phyloP scores from a whole-genome alignment of 257 asterid species.

The Petrea volubilis region DNA sequence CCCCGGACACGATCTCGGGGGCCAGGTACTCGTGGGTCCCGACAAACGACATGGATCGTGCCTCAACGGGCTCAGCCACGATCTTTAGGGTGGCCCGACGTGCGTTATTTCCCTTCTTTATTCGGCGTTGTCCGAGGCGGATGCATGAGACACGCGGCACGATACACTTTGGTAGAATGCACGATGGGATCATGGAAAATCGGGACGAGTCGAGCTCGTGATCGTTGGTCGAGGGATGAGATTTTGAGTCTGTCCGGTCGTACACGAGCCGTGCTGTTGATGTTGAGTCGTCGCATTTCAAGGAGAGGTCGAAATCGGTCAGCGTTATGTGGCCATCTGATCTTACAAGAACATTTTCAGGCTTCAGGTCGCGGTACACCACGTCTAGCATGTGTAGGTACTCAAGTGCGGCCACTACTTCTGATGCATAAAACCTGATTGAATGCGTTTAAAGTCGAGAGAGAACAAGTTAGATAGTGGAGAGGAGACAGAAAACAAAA shows the following conservation, averaged over 20 bases:
- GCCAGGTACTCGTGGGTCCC: constrained; percentile 83
- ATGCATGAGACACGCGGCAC: constrained; percentile 40
- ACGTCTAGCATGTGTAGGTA: constrained; percentile 81
- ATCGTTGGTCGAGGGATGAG: neutral
- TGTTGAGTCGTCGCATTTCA: constrained; percentile 46
- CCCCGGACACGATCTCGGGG: constrained; percentile 71
- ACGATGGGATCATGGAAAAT: constrained; percentile 39
- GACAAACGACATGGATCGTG: constrained; percentile 71
- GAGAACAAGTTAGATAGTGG: too few species aligned
- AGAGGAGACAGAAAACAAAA: too few species aligned
- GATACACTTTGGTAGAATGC: constrained; percentile 50
- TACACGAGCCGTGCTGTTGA: constrained; percentile 50
- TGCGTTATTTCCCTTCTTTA: constrained; percentile 15
- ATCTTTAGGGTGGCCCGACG: constrained; percentile 27
- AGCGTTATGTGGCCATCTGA: constrained; percentile 79
- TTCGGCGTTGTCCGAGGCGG: neutral
- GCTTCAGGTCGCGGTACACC: constrained; percentile 70
- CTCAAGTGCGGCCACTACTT: constrained; percentile 79
- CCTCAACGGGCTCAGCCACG: constrained; percentile 69
- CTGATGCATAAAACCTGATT: constrained; percentile 76
- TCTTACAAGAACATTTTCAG: constrained; percentile 72
- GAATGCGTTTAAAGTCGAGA: too few species aligned
- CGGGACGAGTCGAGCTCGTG: neutral
- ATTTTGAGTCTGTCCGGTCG: constrained; percentile 12
- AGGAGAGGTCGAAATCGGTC: constrained; percentile 76